Percentiles rank a stretch among this genome's conserved stretches.
Evolutionary conservation across 176 grass and related monocot genomes (phyloP).

Genomic region (Ensete glaucum): DNA sequence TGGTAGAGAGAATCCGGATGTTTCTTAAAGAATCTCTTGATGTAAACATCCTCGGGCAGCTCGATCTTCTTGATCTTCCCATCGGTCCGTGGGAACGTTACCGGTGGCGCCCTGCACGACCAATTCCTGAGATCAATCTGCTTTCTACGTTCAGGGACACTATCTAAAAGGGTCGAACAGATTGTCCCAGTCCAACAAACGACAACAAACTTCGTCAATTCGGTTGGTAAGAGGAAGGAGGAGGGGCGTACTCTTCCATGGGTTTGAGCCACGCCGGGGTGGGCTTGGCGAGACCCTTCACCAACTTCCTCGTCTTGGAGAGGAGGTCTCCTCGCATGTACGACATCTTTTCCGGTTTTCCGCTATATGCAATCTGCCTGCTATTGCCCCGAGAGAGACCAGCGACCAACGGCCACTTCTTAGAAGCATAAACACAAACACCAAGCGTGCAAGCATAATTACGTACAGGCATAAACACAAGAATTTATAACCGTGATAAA

Average conservation of each 20-base stretch:
- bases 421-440: too few relatives aligned
- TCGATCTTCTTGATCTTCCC: constrained; percentile 49
- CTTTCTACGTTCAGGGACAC: not conserved
- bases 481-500: too few relatives aligned
- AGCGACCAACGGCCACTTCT: too few relatives aligned
- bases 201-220: not conserved
- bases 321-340: constrained; percentile 69
- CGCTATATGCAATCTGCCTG: not conserved
- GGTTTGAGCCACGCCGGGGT: constrained; percentile 77
- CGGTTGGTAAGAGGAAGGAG: not conserved
- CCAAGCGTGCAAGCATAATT: too few relatives aligned
- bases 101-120: constrained; percentile 42
- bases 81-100: constrained; percentile 50
- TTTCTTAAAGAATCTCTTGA: constrained; percentile 52
- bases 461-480: too few relatives aligned
- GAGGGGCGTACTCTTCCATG: constrained; percentile 61
- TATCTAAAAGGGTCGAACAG: not conserved
- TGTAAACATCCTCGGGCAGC: constrained; percentile 57
- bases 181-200: not conserved
- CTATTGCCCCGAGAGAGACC: not conserved
- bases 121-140: not conserved
- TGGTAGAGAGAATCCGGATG: constrained; percentile 68
- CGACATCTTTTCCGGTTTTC: constrained; percentile 38
- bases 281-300: constrained; percentile 65
- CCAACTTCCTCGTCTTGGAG: constrained; percentile 64